A percentile compares a stretch with the other conserved stretches of the same genome.
Evolutionary conservation across 345 rosid genomes (phyloP).

Genomic region (Moricandia arvensis): DNA sequence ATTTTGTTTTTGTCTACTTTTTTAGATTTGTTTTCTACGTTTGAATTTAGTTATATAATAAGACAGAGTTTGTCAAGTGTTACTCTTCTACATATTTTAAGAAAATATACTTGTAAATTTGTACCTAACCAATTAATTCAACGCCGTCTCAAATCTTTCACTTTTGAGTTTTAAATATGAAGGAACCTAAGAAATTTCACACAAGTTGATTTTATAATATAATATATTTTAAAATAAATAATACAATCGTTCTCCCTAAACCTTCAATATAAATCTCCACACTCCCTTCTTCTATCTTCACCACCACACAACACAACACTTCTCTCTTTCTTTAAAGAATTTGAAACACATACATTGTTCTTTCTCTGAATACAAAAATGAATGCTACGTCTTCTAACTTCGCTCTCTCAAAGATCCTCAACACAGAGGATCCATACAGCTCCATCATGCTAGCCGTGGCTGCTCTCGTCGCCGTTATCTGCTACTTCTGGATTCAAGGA

Average conservation of each 20-base stretch:
- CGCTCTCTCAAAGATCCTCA: constrained; percentile 16
- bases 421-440: constrained; percentile 14
- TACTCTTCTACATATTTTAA: neutral
- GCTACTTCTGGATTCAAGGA: constrained; percentile 23
- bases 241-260: neutral
- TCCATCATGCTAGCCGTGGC: constrained; percentile 8
- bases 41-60: neutral
- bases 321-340: neutral
- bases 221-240: neutral
- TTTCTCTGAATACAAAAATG: constrained; percentile 1
- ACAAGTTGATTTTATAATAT: neutral
- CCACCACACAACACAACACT: constrained; percentile 5
- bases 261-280: constrained; percentile 17
- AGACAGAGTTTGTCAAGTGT: neutral
- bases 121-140: neutral
- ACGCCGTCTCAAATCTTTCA: constrained; percentile 23
- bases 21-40: neutral
- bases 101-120: neutral
- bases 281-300: neutral
- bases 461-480: constrained; percentile 7
- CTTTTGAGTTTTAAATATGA: constrained; percentile 5
- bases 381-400: neutral
- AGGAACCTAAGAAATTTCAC: constrained; percentile 25
- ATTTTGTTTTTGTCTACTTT: neutral
- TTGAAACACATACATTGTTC: neutral